A percentile compares a stretch with the other conserved stretches of the same genome.
These are phyloP conservation scores for Cymbidium sinense DNA, from an alignment of 106 monocot genomes.

Conservation along the genomic window DNA sequence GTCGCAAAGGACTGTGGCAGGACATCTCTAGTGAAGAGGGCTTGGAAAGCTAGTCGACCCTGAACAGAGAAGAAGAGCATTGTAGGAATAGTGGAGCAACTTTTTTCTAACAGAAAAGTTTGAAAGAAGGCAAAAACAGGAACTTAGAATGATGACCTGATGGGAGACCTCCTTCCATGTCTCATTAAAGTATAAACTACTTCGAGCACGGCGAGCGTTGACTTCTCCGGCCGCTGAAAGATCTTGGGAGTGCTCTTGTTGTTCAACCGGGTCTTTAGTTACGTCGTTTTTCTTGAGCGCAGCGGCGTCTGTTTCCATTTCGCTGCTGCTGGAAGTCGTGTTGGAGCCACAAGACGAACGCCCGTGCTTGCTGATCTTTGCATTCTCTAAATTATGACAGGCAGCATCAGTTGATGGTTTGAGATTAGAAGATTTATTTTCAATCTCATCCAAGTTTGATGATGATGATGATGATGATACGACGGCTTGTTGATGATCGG, in stretches of 20 bases:
- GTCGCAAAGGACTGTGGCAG: constrained; percentile 92
- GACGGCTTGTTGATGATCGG: background rate
- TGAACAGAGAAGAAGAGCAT: constrained; percentile 43
- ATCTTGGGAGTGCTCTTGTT: constrained; percentile 13
- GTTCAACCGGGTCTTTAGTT: constrained; percentile 18
- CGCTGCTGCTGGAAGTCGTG: constrained; percentile 79
- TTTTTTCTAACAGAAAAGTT: background rate
- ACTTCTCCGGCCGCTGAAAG: constrained; percentile 28
- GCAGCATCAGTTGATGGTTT: background rate
- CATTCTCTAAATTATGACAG: background rate
- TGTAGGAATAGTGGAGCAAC: constrained; percentile 26
- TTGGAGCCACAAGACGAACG: constrained; percentile 83
- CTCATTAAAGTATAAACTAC: constrained; percentile 37
- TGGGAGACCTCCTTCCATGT: constrained; percentile 89
- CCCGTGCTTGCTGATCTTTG: constrained; percentile 12
- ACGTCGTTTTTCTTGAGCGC: constrained; percentile 21
- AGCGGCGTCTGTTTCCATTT: constrained; percentile 29
- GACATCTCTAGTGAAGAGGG: constrained; percentile 64
- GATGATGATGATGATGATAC: background rate
- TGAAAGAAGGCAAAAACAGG: background rate
- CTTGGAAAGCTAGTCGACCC: constrained; percentile 88
- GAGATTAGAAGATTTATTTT: background rate
- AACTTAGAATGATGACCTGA: constrained; percentile 43
- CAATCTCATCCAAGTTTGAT: background rate
- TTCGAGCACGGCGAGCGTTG: constrained; percentile 29